phyloP scores from a whole-genome alignment of 2,329 filamentous ascomycete genomes.

The Clonostachys solani region DNA sequence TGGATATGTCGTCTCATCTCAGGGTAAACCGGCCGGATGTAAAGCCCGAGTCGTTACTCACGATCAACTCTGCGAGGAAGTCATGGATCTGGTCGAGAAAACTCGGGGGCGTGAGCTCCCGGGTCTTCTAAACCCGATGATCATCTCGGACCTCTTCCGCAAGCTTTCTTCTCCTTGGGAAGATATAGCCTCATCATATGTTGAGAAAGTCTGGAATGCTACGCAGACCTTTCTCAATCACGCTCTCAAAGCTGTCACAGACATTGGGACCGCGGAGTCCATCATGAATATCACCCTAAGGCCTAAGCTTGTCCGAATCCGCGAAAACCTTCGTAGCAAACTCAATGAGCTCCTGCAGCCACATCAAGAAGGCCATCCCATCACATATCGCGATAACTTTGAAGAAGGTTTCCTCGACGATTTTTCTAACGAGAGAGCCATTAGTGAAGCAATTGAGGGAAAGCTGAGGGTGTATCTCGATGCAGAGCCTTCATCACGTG shows the following conservation, averaged over 20 bases:
- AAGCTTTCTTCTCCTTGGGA: conserved; percentile 56
- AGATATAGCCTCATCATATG: conserved; percentile 31
- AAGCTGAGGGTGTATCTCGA: conserved; percentile 1
- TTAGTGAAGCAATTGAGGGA: background rate
- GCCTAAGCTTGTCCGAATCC: conserved; percentile 23
- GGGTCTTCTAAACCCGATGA: conserved; percentile 54
- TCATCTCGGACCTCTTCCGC: conserved; percentile 55
- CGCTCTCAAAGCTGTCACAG: conserved; percentile 24
- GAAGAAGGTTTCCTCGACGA: conserved; percentile 21
- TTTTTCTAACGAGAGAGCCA: conserved; percentile 4
- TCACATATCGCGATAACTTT: conserved; percentile 47
- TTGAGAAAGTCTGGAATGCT: background rate
- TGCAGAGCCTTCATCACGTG: background rate
- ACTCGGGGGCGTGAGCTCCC: conserved; percentile 45
- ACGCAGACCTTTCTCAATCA: conserved; percentile 21
- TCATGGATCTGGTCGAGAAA: conserved; percentile 17
- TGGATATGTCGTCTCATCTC: conserved; percentile 16
- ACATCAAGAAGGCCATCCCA: conserved; percentile 37
- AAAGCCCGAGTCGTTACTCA: background rate
- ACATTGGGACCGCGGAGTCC: conserved; percentile 7
- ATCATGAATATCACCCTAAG: conserved; percentile 13
- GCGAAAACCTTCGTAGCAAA: conserved; percentile 31
- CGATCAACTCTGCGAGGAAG: conserved; percentile 9
- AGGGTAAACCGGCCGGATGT: conserved; percentile 10
- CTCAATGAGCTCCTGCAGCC: conserved; percentile 36